Percentiles rank a stretch among this genome's conserved stretches.
These are phyloP conservation scores for Emmonsiellopsis sp. DNA, from an alignment of 2,329 filamentous ascomycete species.

Conservation along the genomic window DNA sequence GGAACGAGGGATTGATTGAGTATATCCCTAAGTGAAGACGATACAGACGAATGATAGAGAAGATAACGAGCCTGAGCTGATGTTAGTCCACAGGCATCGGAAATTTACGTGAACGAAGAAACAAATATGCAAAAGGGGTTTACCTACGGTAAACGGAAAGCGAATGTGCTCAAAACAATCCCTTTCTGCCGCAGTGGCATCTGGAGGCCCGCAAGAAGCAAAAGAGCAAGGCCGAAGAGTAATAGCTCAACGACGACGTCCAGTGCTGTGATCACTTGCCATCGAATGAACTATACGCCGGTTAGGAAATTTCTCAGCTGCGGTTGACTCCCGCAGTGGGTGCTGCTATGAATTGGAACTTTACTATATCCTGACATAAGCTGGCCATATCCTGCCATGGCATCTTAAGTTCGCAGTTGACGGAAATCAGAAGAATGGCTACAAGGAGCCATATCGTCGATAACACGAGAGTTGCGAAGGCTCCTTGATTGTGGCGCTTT, in stretches of 20 bases:
- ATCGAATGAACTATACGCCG: slow-evolving; percentile 18
- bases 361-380: slow-evolving; percentile 2
- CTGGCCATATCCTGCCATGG: slow-evolving; percentile 24
- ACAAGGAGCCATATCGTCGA: slow-evolving; percentile 30
- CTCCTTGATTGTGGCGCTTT: slow-evolving; percentile 27
- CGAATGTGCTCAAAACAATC: slow-evolving; percentile 23
- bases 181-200: slow-evolving; percentile 25
- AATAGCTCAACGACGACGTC: slow-evolving; percentile 28
- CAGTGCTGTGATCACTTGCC: slow-evolving; percentile 25
- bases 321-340: background rate
- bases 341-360: background rate
- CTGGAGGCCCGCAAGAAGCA: slow-evolving; percentile 22
- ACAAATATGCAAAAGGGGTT: background rate
- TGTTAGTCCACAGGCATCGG: slow-evolving; percentile 1
- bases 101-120: background rate
- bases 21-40: slow-evolving; percentile 20
- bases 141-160: slow-evolving; percentile 29
- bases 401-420: slow-evolving; percentile 31
- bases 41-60: slow-evolving; percentile 27
- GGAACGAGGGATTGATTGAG: slow-evolving; percentile 26
- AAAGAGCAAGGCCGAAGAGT: slow-evolving; percentile 21
- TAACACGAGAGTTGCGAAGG: slow-evolving; percentile 25
- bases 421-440: slow-evolving; percentile 30
- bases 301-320: background rate
- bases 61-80: slow-evolving; percentile 25